Percentiles rank a stretch among this genome's conserved stretches.
Conservation (phyloP, 2,329 filamentous ascomycete species). For the Pseudogymnoascus sp. region DNA sequence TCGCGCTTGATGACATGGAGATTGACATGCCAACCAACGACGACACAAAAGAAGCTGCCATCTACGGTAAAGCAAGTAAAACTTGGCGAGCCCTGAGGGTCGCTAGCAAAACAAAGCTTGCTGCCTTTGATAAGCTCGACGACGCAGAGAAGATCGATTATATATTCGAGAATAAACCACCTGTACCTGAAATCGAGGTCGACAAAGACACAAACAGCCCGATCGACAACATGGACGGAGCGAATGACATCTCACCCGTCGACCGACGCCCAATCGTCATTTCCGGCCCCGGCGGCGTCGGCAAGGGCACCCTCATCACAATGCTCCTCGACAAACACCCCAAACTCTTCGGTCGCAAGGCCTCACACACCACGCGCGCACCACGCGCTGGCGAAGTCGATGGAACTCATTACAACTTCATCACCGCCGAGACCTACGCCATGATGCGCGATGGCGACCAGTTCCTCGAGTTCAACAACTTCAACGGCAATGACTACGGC, state of each 20-base stretch:
- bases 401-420: constrained; percentile 48
- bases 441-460: constrained; percentile 52
- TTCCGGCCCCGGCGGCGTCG: constrained; percentile 54
- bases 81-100: constrained; percentile 83
- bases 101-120: constrained; percentile 64
- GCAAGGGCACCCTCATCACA: constrained; percentile 56
- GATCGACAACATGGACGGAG: not conserved
- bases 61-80: constrained; percentile 76
- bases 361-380: constrained; percentile 47
- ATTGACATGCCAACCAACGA: constrained; percentile 68
- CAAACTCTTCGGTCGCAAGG: constrained; percentile 54
- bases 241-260: constrained; percentile 32
- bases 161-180: constrained; percentile 43
- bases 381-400: constrained; percentile 43
- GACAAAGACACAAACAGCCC: not conserved
- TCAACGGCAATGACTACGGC: constrained; percentile 45
- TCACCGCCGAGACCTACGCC: constrained; percentile 48
- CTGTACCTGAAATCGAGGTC: not conserved
- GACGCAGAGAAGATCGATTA: constrained; percentile 63
- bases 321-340: constrained; percentile 56
- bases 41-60: constrained; percentile 48
- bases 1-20: constrained; percentile 76
- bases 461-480: constrained; percentile 48
- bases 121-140: constrained; percentile 79
- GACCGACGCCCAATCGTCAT: constrained; percentile 55